phyloP scores from a whole-genome alignment of 2,329 filamentous ascomycete genomes.

The Hysterium pulicare region DNA sequence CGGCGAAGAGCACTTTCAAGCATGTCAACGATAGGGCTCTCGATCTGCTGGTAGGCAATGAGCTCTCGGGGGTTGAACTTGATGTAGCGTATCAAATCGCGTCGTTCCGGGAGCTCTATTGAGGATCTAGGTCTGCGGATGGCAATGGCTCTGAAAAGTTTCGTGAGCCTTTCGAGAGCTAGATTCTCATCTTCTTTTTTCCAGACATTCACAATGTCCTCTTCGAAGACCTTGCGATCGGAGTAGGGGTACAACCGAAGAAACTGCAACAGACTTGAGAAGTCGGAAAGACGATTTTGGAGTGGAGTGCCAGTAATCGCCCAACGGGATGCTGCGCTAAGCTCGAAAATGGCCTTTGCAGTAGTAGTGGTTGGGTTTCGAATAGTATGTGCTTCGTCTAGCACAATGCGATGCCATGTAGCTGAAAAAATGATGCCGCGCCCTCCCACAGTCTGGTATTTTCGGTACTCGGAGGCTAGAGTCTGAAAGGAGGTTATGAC shows the following conservation, averaged over 20 bases:
- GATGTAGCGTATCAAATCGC: slow-evolving; percentile 32
- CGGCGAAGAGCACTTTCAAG: slow-evolving; percentile 28
- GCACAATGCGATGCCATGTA: slow-evolving; percentile 39
- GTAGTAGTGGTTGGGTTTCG: slow-evolving; percentile 8
- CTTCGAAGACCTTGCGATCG: slow-evolving; percentile 37
- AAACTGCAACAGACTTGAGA: slow-evolving; percentile 43
- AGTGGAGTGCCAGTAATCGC: slow-evolving; percentile 49
- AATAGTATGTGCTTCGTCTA: slow-evolving; percentile 23
- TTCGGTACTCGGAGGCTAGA: slow-evolving; percentile 3
- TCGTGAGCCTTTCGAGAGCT: slow-evolving; percentile 39
- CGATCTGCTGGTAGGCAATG: slow-evolving; percentile 30
- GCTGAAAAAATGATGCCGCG: slow-evolving; percentile 16
- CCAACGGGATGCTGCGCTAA: slow-evolving; percentile 40
- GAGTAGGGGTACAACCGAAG: slow-evolving; percentile 41
- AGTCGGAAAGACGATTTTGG: slow-evolving; percentile 44
- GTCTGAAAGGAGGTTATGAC: slow-evolving; percentile 15
- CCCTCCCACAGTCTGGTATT: neutral
- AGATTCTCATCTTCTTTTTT: slow-evolving; percentile 33
- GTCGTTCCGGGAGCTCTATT: slow-evolving; percentile 37
- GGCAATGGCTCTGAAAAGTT: slow-evolving; percentile 37
- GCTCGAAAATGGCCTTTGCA: slow-evolving; percentile 36
- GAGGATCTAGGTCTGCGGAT: slow-evolving; percentile 41
- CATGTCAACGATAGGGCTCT: slow-evolving; percentile 2
- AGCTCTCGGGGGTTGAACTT: slow-evolving; percentile 37
- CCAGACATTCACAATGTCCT: slow-evolving; percentile 40